phyloP scores from a whole-genome alignment of 306 rosid species.

The Pueraria montana region DNA sequence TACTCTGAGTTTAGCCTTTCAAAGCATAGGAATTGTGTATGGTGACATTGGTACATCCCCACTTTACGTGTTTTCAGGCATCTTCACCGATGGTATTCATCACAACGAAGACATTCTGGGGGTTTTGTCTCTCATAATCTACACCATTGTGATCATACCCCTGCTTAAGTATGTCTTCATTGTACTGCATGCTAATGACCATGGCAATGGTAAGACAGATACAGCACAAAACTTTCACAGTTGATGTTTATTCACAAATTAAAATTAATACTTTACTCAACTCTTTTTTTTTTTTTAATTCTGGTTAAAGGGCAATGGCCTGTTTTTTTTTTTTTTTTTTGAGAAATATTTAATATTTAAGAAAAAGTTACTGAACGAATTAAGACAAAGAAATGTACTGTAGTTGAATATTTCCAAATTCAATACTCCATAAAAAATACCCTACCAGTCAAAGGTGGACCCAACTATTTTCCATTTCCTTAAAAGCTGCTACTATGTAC shows the following conservation, averaged over 20 bases:
- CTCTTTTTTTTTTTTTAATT: background rate
- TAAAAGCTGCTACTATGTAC: too few species aligned
- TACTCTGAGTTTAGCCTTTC: constrained; percentile 18
- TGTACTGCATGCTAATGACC: background rate
- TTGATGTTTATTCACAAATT: too few species aligned
- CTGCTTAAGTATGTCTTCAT: constrained; percentile 20
- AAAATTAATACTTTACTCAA: too few species aligned
- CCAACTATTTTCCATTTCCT: background rate
- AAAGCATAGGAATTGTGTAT: constrained; percentile 36
- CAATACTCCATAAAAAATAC: too few species aligned
- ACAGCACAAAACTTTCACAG: background rate
- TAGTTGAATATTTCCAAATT: background rate
- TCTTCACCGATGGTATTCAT: background rate
- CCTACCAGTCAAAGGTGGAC: background rate
- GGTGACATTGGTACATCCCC: constrained; percentile 44
- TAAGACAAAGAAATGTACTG: background rate
- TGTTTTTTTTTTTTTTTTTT: background rate
- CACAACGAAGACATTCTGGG: background rate
- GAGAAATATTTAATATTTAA: too few species aligned
- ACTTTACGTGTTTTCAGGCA: background rate
- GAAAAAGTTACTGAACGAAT: background rate
- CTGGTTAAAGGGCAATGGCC: background rate
- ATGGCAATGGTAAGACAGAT: constrained; percentile 36
- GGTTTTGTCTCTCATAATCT: constrained; percentile 21
- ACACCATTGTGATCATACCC: background rate